Base-by-base conservation (phyloP, 768 basidiomycete species). In the Mycena indigotica region DNA sequence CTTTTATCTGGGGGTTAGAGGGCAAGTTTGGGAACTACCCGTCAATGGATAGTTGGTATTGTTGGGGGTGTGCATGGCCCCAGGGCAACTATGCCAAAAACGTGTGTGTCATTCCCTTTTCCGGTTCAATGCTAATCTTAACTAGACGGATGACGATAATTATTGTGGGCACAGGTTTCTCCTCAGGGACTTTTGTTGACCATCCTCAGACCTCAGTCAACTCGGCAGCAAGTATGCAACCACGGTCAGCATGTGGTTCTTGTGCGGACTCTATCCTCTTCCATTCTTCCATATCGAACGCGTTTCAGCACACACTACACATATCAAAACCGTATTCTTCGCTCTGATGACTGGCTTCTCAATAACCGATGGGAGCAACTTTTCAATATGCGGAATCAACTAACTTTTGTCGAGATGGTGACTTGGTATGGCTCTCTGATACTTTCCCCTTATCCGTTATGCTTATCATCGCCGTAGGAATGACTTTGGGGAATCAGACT, bases 401-500 rank as follows among this genome's bases (percentile, higher is more conserved):
- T 82, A 13, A 76, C 74, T 0, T 81, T 88, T 63, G 79, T 87
- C 35, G 87, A 91, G 73, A 80, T 91, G 73, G 74, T 84, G 40
- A 89, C 84, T 49, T 92, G 88, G 89, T 80, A 60, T 32, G n/a
- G n/a, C n/a, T n/a, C n/a, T n/a, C 72, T 50, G 17, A 23, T 12
- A 52, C 10, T 41, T 17, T 32, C 25, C 19, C 28, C 24, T 16
- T 28, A 12, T 10, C n/a, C n/a, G 30, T 46, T 2, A 29, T 3
- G 29, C 17, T 23, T 35, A 54, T 29, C 49, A 35, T 28, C 25
- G 45, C 41, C 24, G 6, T 41, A 82, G 81, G 80, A 92, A 92
- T 72, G 87, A 91, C 67, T 91, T 78, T 61, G 88, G 88, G 62
- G 90, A 92, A 73, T 87, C 87, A 1, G 82, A 86, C 65, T 90